Evolutionary conservation across 768 basidiomycete genomes (phyloP), one percentile per base, ranked within the genome.

Genomic region (Hericium erinaceus): DNA sequence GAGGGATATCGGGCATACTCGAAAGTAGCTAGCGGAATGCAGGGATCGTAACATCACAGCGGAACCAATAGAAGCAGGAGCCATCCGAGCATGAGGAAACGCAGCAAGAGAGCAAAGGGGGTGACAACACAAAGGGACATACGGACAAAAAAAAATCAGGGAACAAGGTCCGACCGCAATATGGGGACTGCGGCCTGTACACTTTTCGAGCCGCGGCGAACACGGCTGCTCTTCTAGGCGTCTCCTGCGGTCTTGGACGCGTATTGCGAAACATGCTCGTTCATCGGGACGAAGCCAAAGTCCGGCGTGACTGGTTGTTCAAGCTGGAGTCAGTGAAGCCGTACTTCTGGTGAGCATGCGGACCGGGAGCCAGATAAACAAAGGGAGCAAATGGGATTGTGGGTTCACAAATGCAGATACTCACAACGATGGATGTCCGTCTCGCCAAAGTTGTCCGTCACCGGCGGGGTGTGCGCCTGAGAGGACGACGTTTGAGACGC

Each of bases 361-460:
- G 41, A 39, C 26, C 26, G 60, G 60, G 54, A 54, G 57, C 54
- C 57, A 60, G 55, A 49, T 26, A 51, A 52, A 52, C 40, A 54
- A 18, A 26, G 26, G 33, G 46, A 49, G 38, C 18, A 38, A 55
- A 52, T 11, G n/a, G 41, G 53, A 24, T 6, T 1, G 9, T 28
- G 8, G 44, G 33, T 7, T 33, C 33, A 20, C 53, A 50, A 37
- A 50, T 40, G 15, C 55, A 48, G 13, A 16, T 61, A 87, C 89
- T 85, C 75, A 91, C 89, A 91, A 72, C 89, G 83, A 68, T 83
- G 87, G 69, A 91, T 87, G 71, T 88, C 86, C 57, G 86, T 84
- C 61, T 85, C 85, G 46, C 79, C 78, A 59, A 78, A 82, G 55
- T 84, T 83, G 57, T 84, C 79, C 50, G 72, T 74, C 57, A 86